Percentiles rank a stretch among this genome's conserved stretches.
Evolutionary conservation across 2,329 filamentous ascomycete species (phyloP).

Genomic region (Dactylellina cionopaga): DNA sequence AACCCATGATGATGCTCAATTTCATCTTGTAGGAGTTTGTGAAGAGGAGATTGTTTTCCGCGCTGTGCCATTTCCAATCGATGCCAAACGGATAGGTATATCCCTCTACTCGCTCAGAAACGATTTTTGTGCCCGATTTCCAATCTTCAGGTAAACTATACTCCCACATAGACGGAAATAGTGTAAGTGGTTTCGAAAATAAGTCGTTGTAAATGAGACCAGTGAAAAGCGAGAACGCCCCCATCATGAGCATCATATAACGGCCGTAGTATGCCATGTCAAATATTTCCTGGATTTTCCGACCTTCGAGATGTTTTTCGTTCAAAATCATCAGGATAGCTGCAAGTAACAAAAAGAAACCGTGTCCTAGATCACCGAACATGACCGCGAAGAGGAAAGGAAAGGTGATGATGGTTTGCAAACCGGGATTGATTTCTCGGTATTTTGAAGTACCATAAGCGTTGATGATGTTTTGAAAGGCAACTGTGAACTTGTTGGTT

Average conservation of each 20-base stretch:
- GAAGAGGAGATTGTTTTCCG: slow-evolving; percentile 94
- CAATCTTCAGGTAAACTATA: slow-evolving; percentile 76
- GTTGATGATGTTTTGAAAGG: slow-evolving; percentile 98
- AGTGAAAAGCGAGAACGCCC: slow-evolving; percentile 94
- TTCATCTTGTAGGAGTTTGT: slow-evolving; percentile 99
- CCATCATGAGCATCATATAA: slow-evolving; percentile 99
- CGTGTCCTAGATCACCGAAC: slow-evolving; percentile 98
- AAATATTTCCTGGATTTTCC: slow-evolving; percentile 96
- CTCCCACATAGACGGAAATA: slow-evolving; percentile 90
- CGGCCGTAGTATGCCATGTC: slow-evolving; percentile 99
- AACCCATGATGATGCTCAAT: slow-evolving; percentile 95
- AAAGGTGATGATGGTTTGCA: slow-evolving; percentile 96
- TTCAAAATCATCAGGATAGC: slow-evolving; percentile 95
- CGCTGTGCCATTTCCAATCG: slow-evolving; percentile 95
- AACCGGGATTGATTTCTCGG: slow-evolving; percentile 92
- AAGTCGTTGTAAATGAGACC: slow-evolving; percentile 97
- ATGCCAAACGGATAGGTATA: slow-evolving; percentile 96
- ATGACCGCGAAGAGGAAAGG: slow-evolving; percentile 99
- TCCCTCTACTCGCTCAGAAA: slow-evolving; percentile 73
- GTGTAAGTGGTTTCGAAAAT: slow-evolving; percentile 90
- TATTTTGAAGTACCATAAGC: slow-evolving; percentile 98
- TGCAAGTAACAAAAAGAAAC: slow-evolving; percentile 83
- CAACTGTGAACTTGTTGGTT: slow-evolving; percentile 98
- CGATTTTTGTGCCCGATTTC: slow-evolving; percentile 71
- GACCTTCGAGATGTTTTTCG: slow-evolving; percentile 81